Conservation (phyloP, 805 yeast genomes). For the Candida sphagnicola region DNA sequence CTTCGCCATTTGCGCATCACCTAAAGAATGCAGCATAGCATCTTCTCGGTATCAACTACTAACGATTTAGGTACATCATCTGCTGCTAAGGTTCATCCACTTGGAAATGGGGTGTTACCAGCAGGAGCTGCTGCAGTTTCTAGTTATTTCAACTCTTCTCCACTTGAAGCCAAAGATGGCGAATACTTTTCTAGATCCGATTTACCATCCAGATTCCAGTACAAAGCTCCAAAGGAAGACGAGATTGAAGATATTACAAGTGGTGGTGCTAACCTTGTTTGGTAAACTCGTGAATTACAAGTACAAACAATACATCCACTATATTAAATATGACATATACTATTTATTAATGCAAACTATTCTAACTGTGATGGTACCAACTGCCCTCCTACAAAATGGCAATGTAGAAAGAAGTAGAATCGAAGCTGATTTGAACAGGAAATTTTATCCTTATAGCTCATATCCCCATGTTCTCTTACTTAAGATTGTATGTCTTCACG, state of each 20-base stretch:
- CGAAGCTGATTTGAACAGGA: no score
- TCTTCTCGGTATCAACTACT: no score
- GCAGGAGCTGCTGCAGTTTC: constrained; percentile 12
- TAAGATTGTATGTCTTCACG: no score
- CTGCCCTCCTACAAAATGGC: no score
- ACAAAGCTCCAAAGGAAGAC: constrained; percentile 51
- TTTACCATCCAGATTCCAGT: constrained; percentile 73
- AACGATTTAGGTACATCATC: constrained; percentile 5
- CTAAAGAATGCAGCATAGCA: no score
- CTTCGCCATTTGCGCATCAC: no score
- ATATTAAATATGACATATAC: not conserved
- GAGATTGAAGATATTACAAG: constrained; percentile 76
- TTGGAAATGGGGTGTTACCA: constrained; percentile 42
- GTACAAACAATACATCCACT: no score
- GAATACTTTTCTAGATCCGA: constrained; percentile 53
- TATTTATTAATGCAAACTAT: no score
- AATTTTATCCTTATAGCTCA: no score
- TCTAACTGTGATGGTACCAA: no score
- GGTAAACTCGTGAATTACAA: constrained; percentile 20
- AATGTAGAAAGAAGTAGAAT: no score
- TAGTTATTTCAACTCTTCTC: constrained; percentile 22
- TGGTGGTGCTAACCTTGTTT: constrained; percentile 76
- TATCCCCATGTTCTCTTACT: no score
- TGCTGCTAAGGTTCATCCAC: constrained; percentile 30
- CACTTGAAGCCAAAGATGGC: constrained; percentile 39